These are phyloP conservation scores for Cytospora paraplurivora DNA, from an alignment of 2,329 filamentous ascomycete species.

Conservation along the genomic window DNA sequence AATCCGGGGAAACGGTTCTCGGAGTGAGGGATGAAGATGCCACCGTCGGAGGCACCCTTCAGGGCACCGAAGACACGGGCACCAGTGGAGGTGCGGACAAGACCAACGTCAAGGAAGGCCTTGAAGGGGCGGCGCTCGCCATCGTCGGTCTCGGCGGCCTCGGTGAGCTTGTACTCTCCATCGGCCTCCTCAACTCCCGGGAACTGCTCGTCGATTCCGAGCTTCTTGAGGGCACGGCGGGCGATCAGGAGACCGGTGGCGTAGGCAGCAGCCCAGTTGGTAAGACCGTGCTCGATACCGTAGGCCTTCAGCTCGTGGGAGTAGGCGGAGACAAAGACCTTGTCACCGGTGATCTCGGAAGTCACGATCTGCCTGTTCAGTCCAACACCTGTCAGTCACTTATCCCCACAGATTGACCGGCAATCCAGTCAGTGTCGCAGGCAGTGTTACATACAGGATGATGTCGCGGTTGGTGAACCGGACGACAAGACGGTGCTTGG, in stretches of 20 bases:
- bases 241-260: conserved; percentile 94
- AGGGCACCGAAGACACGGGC: conserved; percentile 98
- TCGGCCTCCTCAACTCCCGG: conserved; percentile 94
- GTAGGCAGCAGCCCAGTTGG: conserved; percentile 99
- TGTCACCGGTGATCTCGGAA: conserved; percentile 96
- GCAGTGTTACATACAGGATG: conserved; percentile 26
- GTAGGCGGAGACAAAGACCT: conserved; percentile 92
- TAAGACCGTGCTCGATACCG: conserved; percentile 96
- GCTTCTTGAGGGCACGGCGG: conserved; percentile 95
- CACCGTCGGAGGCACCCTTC: conserved; percentile 99
- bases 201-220: conserved; percentile 91
- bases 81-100: conserved; percentile 95
- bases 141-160: conserved; percentile 88
- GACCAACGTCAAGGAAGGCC: conserved; percentile 97
- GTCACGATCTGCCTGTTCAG: conserved; percentile 97
- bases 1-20: conserved; percentile 99
- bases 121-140: conserved; percentile 98
- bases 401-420: not conserved
- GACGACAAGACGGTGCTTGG: conserved; percentile 99
- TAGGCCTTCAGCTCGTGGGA: conserved; percentile 97
- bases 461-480: conserved; percentile 97
- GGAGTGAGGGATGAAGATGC: conserved; percentile 95
- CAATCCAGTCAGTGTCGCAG: not conserved
- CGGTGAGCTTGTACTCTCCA: conserved; percentile 94
- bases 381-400: conserved; percentile 14